These are phyloP conservation scores for Stephania cephalantha DNA, from an alignment of 164 flowering plant species.

Conservation along the genomic window DNA sequence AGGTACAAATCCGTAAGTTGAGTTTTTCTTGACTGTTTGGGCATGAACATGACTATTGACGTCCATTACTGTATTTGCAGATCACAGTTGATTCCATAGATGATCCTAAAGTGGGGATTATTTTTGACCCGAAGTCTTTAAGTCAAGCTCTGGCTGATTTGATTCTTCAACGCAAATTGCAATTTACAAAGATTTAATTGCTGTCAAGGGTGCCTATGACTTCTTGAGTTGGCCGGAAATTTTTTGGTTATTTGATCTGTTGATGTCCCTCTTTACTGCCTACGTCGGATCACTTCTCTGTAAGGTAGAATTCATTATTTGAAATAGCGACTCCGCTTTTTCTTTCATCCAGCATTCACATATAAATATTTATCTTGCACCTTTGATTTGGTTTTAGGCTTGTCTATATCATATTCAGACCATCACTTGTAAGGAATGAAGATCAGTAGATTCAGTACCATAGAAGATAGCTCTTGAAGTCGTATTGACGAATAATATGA, in stretches of 20 bases:
- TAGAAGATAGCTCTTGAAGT: neutral
- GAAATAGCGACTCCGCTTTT: neutral
- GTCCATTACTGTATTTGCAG: conserved; percentile 22
- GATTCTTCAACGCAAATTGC: conserved; percentile 21
- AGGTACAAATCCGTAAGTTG: too few species aligned
- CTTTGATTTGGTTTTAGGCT: neutral
- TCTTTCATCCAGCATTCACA: too few species aligned
- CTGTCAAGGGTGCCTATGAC: neutral
- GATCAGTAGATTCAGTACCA: neutral
- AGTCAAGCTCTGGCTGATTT: conserved; percentile 57
- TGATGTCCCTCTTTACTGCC: neutral
- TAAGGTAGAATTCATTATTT: conserved; percentile 3
- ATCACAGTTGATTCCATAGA: conserved; percentile 50
- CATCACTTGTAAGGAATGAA: neutral
- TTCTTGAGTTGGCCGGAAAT: neutral
- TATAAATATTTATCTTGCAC: neutral
- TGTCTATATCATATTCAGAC: neutral
- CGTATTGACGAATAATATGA: neutral
- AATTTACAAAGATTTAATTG: conserved; percentile 5
- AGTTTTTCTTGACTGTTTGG: too few species aligned
- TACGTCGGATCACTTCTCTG: conserved; percentile 1
- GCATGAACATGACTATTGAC: neutral
- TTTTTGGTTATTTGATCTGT: neutral
- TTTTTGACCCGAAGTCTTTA: conserved; percentile 63
- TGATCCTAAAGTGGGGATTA: conserved; percentile 62